These are phyloP conservation scores for Prunus davidiana DNA, from an alignment of 306 rosid genomes.

Conservation along the genomic window DNA sequence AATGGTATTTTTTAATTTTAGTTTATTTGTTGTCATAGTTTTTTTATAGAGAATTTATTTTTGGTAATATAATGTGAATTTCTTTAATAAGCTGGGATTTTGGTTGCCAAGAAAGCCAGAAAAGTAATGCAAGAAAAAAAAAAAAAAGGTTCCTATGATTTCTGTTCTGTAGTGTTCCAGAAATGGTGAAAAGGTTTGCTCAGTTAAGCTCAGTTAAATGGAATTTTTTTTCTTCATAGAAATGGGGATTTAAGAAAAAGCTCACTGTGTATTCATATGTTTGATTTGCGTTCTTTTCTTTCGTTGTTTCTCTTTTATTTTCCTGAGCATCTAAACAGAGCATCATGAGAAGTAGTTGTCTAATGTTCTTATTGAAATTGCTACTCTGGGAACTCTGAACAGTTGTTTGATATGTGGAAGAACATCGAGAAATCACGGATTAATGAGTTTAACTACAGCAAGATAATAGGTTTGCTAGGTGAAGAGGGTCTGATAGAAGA, in stretches of 20 bases:
- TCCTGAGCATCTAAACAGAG: background rate
- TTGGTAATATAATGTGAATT: background rate
- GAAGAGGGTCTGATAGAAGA: slow-evolving; percentile 57
- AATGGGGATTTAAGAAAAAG: too few relatives aligned
- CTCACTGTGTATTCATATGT: background rate
- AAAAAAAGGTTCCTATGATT: too few relatives aligned
- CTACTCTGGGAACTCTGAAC: slow-evolving; percentile 22
- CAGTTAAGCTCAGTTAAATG: too few relatives aligned
- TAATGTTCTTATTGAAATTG: background rate
- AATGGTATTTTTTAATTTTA: too few relatives aligned
- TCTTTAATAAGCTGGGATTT: background rate
- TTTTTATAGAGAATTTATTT: background rate
- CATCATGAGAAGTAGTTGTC: background rate
- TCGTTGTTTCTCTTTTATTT: background rate
- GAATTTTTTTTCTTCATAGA: too few relatives aligned
- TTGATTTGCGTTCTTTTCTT: background rate
- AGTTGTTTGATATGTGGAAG: slow-evolving; percentile 73
- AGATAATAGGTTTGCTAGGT: slow-evolving; percentile 44
- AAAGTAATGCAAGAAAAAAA: background rate
- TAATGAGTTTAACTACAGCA: slow-evolving; percentile 52
- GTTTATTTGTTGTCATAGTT: background rate
- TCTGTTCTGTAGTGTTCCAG: too few relatives aligned
- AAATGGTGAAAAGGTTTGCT: too few relatives aligned
- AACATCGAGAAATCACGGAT: slow-evolving; percentile 50
- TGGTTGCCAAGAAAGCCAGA: background rate